Conservation (phyloP, 257 asterid species). For the Solanum sejunctum region DNA sequence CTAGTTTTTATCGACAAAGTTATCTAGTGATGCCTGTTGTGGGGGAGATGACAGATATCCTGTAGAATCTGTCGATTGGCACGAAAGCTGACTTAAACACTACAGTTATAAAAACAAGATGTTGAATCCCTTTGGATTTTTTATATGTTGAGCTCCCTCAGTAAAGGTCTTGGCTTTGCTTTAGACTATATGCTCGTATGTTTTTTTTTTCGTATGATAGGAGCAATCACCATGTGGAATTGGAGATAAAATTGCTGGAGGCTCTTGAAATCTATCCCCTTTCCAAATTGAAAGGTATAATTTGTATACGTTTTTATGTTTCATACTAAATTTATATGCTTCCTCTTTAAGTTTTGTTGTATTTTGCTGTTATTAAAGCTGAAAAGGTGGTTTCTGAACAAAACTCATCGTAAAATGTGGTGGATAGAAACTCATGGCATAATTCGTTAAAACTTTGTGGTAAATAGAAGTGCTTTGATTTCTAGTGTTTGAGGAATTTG, state of each 20-base stretch:
- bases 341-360: neutral
- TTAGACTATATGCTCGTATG: neutral
- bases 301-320: neutral
- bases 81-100: neutral
- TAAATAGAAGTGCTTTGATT: neutral
- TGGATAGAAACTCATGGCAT: neutral
- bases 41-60: neutral
- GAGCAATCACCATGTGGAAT: constrained; percentile 64
- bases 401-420: neutral
- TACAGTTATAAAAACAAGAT: neutral
- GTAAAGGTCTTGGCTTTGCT: neutral
- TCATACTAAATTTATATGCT: neutral
- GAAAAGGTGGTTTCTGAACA: neutral
- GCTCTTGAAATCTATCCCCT: constrained; percentile 92
- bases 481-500: neutral
- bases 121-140: neutral
- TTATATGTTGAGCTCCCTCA: neutral
- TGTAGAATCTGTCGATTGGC: neutral
- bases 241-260: constrained; percentile 75
- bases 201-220: constrained; percentile 26
- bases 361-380: neutral
- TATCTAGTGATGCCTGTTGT: neutral
- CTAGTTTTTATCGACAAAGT: neutral
- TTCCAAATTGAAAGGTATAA: constrained; percentile 58
- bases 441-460: neutral